Conservation (phyloP, 768 basidiomycete species). For the Tricholoma hemisulphureum region DNA sequence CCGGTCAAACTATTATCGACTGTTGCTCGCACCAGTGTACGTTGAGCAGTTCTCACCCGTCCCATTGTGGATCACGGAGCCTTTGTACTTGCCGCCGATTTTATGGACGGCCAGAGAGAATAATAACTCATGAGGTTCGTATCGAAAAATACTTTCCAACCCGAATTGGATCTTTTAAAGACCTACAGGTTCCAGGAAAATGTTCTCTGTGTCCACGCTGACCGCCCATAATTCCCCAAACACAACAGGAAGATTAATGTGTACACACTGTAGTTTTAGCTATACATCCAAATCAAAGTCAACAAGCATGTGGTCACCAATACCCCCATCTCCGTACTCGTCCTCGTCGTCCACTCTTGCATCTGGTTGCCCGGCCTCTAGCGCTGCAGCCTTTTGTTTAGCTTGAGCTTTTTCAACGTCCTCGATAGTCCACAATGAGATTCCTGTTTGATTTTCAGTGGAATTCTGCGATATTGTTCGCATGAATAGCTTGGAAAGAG, state of each 20-base stretch:
- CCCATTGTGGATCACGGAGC: constrained; percentile 36
- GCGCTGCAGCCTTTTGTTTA: constrained; percentile 68
- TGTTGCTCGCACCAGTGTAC: constrained; percentile 46
- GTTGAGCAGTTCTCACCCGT: constrained; percentile 50
- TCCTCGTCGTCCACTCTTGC: constrained; percentile 47
- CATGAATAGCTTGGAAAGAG: constrained; percentile 94
- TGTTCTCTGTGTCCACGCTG: constrained; percentile 36
- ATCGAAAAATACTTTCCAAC: background rate
- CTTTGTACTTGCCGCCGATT: constrained; percentile 56
- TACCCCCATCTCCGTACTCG: constrained; percentile 67
- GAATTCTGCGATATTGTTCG: constrained; percentile 98
- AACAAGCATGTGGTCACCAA: constrained; percentile 60
- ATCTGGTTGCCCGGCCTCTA: constrained; percentile 46
- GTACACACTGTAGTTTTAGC: constrained; percentile 5
- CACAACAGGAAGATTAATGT: background rate
- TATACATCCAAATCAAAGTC: constrained; percentile 53
- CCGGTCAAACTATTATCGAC: constrained; percentile 47
- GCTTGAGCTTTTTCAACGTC: constrained; percentile 85
- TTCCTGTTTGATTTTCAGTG: constrained; percentile 91
- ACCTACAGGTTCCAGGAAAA: constrained; percentile 34
- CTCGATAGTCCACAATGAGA: constrained; percentile 93
- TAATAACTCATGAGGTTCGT: constrained; percentile 44
- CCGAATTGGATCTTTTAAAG: background rate
- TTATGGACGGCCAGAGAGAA: constrained; percentile 57
- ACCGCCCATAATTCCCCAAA: background rate